Evolutionary conservation across 176 grass and related monocot genomes (phyloP), one percentile per base, ranked within the genome.

Genomic region (Ampelocalamus luodianensis): DNA sequence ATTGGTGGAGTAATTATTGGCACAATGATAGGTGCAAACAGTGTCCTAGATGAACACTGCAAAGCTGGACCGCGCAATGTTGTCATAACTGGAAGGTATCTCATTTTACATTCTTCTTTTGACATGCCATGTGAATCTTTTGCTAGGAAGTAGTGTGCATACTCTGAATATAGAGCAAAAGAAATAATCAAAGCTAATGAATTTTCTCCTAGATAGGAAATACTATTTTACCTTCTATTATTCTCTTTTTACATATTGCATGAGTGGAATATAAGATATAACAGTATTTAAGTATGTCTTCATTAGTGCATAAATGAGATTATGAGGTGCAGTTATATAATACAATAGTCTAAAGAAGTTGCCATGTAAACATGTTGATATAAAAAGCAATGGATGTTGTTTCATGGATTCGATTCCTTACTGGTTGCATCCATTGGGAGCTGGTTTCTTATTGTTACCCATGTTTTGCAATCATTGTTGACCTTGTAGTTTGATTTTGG

Each of bases 51-150:
- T 88, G 92, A 96, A 84, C 93, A 94, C 43, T 96, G 91, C 82
- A 99, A 91, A 94, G 86, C 97, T 87, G 97, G 97, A 68, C 97
- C 93, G 44, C 90, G 97, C 54, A 99, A 99, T 83, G 86, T 99
- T 76, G 91, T 99, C 79, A 99, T 99, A 83, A 99, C 97, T 16
- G 97, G 97, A 85, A 96, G 97, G 97, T 99, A 90, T 51, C 37
- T 66, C 14, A 51, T 71, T 65, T 75, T 53, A 63, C 69, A 68
- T 80, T 51, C 27, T 71, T 78, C 0, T 38, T n/a, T 11, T 73
- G 7, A 9, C 1, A 60, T 53, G 40, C 22, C 46, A 74, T 80
- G 18, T 75, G 15, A 70, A 85, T 55, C 13, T 50, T 83, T 89
- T 70, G 6, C 79, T 20, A 76, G 59, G 14, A 38, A 66, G 42